Percentiles rank a stretch among this genome's conserved stretches.
Conservation (phyloP, 1,139 yeast genomes). For the Lizanozyma gosingica region DNA sequence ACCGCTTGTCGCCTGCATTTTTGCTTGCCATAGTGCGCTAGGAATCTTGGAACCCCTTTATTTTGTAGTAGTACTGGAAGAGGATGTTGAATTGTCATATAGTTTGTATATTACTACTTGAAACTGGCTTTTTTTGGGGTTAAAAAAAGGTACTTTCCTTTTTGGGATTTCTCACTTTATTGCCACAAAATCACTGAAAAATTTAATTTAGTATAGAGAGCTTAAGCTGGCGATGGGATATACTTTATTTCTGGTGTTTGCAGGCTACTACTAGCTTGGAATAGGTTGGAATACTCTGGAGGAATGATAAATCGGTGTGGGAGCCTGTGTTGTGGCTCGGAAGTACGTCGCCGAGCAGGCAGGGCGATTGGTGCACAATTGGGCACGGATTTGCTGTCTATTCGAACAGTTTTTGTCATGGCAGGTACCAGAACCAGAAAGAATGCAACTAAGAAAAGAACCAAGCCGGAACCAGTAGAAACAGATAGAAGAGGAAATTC, state of each 20-base stretch:
- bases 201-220: too few relatives aligned
- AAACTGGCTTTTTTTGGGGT: too few relatives aligned
- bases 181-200: background rate
- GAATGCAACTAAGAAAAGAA: background rate
- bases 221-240: background rate
- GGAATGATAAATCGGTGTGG: background rate
- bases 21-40: conserved; percentile 1
- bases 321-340: background rate
- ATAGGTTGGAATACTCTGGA: too few relatives aligned
- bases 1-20: background rate
- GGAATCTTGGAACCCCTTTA: too few relatives aligned
- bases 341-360: too few relatives aligned
- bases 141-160: too few relatives aligned
- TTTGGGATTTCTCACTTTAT: too few relatives aligned
- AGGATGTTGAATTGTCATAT: too few relatives aligned
- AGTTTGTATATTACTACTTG: too few relatives aligned
- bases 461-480: background rate
- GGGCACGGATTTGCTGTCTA: background rate
- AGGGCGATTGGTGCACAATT: too few relatives aligned
- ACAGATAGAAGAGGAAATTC: background rate
- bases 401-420: background rate
- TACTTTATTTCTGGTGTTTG: background rate
- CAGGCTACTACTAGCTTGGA: too few relatives aligned
- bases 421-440: background rate
- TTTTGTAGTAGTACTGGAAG: too few relatives aligned